Conservation (phyloP, 768 basidiomycete genomes). For the Lactarius sanguifluus region DNA sequence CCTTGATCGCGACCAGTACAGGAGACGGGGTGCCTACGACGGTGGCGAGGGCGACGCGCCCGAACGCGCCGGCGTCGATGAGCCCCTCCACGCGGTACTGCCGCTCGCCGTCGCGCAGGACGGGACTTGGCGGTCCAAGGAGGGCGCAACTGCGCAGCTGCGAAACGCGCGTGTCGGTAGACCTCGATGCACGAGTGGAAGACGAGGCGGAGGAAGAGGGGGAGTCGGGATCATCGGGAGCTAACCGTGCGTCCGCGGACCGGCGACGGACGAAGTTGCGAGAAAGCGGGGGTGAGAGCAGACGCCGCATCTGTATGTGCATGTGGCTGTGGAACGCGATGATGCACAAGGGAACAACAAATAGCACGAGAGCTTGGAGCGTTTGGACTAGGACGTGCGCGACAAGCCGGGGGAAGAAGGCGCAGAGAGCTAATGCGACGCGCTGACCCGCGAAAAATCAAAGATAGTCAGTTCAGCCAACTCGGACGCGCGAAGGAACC, state of each 20-base stretch:
- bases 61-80: conserved; percentile 17
- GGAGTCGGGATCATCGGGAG: no score
- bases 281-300: background rate
- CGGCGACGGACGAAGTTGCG: background rate
- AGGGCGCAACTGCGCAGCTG: background rate
- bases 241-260: background rate
- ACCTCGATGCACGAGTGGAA: background rate
- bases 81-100: conserved; percentile 20
- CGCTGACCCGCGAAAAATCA: background rate
- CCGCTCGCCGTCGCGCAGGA: conserved; percentile 8
- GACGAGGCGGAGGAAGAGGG: background rate
- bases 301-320: conserved; percentile 1
- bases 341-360: conserved; percentile 10
- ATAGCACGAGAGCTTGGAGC: conserved; percentile 6
- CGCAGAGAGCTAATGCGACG: background rate
- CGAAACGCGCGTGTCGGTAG: background rate
- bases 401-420: background rate
- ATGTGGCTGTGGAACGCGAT: conserved; percentile 9
- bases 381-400: background rate
- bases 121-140: background rate
- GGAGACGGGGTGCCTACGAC: background rate
- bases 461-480: conserved; percentile 8
- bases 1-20: conserved; percentile 17
- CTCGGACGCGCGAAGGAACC: no score
- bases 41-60: conserved; percentile 22